phyloP scores from a whole-genome alignment of 148 eudicot genomes.

The Gaultheria prostrata region DNA sequence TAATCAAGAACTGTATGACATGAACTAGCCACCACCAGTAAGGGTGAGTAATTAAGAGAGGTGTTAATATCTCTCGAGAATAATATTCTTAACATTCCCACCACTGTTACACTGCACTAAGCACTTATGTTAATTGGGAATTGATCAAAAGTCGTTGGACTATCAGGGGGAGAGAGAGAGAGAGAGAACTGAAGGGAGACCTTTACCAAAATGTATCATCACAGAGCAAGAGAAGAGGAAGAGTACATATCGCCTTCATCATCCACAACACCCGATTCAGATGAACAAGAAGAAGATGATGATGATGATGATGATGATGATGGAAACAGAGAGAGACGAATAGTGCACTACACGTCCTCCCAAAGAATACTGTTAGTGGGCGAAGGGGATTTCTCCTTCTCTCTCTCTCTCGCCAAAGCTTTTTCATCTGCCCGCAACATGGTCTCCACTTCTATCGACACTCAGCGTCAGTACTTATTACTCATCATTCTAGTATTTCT shows the following conservation, averaged over 20 bases:
- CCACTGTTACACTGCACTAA: no score
- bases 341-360: constrained; percentile 28
- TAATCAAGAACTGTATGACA: no score
- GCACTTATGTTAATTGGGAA: not conserved
- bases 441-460: constrained; percentile 41
- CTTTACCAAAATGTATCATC: constrained; percentile 3
- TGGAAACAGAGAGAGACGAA: constrained; percentile 21
- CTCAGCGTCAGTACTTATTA: constrained; percentile 10
- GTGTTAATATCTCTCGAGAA: no score
- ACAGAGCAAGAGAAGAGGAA: not conserved
- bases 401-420: constrained; percentile 34
- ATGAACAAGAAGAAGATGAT: not conserved
- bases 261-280: not conserved
- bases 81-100: no score
- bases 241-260: not conserved
- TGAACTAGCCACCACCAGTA: no score
- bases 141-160: not conserved
- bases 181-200: not conserved
- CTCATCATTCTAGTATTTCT: not conserved
- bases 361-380: constrained; percentile 38
- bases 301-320: not conserved
- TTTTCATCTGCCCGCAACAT: constrained; percentile 36
- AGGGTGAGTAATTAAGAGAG: no score
- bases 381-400: constrained; percentile 49
- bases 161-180: not conserved